Percentiles rank a stretch among this genome's conserved stretches.
phyloP scores from a whole-genome alignment of 1,284 basidiomycete genomes.

The Microbotryum violaceum region DNA sequence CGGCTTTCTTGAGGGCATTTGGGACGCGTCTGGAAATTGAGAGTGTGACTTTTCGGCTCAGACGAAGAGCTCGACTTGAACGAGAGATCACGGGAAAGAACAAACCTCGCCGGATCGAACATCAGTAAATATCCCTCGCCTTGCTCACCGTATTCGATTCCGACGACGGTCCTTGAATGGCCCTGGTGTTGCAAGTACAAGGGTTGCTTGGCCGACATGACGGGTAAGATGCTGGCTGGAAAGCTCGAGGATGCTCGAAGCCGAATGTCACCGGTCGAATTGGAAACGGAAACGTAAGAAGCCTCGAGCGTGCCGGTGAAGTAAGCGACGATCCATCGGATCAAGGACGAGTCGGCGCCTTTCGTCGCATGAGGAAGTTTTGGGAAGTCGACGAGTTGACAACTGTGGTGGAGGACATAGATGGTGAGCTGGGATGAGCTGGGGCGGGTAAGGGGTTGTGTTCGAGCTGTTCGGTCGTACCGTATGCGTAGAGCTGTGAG shows the following conservation, averaged over 20 bases:
- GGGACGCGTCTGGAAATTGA: background rate
- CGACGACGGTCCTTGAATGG: conserved; percentile 35
- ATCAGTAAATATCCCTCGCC: conserved; percentile 30
- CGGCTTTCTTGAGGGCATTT: background rate
- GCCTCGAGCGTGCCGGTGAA: conserved; percentile 13
- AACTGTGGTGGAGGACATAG: conserved; percentile 6
- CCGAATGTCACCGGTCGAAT: background rate
- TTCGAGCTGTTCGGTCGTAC: conserved; percentile 5
- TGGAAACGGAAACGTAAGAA: background rate
- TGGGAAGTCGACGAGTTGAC: conserved; percentile 34
- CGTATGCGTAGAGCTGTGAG: conserved; percentile 33
- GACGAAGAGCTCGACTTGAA: background rate
- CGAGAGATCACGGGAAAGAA: background rate
- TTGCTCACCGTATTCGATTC: conserved; percentile 23
- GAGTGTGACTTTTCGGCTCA: background rate
- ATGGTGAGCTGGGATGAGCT: background rate
- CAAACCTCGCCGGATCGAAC: conserved; percentile 36
- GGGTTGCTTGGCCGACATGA: conserved; percentile 22
- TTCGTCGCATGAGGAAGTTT: background rate
- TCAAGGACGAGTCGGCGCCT: background rate
- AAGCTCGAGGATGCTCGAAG: too few species aligned
- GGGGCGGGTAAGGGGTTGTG: background rate
- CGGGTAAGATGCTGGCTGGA: background rate
- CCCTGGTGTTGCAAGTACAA: conserved; percentile 38
- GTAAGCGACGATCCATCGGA: conserved; percentile 30